Conservation (phyloP, 805 yeast species). For the Ogataea haglerorum region DNA sequence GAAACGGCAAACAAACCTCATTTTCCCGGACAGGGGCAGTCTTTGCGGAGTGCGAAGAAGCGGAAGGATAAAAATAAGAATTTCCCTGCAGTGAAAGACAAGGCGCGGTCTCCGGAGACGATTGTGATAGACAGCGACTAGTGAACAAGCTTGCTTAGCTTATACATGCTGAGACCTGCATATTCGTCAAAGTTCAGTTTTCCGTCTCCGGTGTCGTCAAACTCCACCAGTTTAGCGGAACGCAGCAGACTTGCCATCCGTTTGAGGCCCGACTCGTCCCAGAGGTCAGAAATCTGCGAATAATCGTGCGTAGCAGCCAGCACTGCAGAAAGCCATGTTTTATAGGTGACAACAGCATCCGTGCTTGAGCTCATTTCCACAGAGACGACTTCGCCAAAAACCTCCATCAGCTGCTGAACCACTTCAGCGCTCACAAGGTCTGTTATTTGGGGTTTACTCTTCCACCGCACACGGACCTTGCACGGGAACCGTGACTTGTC, state of each 20-base stretch:
- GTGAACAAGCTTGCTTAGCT: constrained; percentile 5
- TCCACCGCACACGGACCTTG: constrained; percentile 42
- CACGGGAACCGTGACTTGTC: constrained; percentile 9
- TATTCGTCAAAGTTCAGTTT: constrained; percentile 21
- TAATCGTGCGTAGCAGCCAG: constrained; percentile 43
- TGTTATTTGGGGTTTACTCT: constrained; percentile 36
- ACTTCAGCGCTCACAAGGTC: constrained; percentile 33
- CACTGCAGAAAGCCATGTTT: constrained; percentile 26
- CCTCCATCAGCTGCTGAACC: constrained; percentile 39
- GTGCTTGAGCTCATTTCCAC: constrained; percentile 15
- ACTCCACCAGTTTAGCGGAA: constrained; percentile 19
- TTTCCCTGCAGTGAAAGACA: constrained; percentile 56
- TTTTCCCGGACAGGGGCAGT: constrained; percentile 70
- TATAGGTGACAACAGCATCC: constrained; percentile 37
- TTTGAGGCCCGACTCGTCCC: constrained; percentile 45
- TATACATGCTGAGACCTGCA: constrained; percentile 19
- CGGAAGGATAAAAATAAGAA: constrained; percentile 54
- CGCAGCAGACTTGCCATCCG: constrained; percentile 47
- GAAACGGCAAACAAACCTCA: constrained; percentile 17
- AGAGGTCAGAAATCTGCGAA: constrained; percentile 36
- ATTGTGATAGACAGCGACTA: constrained; percentile 65
- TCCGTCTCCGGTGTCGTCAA: constrained; percentile 5
- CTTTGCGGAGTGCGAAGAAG: constrained; percentile 55
- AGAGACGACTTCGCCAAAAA: constrained; percentile 39
- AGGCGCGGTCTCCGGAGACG: constrained; percentile 70